Evolutionary conservation across 495 filamentous ascomycete genomes (phyloP).

Genomic region (Aspergillus panamensis): DNA sequence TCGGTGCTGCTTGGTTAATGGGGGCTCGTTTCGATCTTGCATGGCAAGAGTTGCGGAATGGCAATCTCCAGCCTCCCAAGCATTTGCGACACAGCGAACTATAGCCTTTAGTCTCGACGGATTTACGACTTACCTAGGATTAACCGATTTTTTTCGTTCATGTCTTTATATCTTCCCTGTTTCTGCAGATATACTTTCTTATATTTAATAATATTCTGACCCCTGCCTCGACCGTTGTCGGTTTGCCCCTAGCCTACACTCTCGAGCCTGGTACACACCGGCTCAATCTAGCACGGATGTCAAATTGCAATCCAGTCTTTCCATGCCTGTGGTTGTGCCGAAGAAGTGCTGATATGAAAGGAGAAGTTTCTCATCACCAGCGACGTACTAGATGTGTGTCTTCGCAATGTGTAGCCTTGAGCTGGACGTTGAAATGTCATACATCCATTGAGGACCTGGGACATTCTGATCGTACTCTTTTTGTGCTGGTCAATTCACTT

Average conservation of each 20-base stretch:
- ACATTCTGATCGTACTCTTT: slow-evolving; percentile 26
- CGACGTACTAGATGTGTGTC: slow-evolving; percentile 52
- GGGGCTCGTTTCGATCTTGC: slow-evolving; percentile 69
- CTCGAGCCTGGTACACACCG: background rate
- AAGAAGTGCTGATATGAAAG: slow-evolving; percentile 68
- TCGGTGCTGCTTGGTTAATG: slow-evolving; percentile 62
- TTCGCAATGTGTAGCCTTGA: slow-evolving; percentile 37
- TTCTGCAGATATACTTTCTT: slow-evolving; percentile 9
- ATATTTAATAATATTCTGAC: slow-evolving; percentile 33
- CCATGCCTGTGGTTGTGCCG: slow-evolving; percentile 92
- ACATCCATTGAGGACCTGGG: slow-evolving; percentile 51
- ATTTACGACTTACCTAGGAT: slow-evolving; percentile 28
- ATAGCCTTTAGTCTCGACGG: slow-evolving; percentile 29
- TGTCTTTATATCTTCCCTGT: slow-evolving; percentile 29
- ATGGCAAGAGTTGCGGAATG: slow-evolving; percentile 50
- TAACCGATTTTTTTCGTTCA: slow-evolving; percentile 18
- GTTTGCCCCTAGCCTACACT: background rate
- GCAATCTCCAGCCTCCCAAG: slow-evolving; percentile 39
- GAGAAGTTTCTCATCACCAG: slow-evolving; percentile 32
- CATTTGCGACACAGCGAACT: slow-evolving; percentile 33
- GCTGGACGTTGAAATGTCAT: slow-evolving; percentile 36
- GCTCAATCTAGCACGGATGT: slow-evolving; percentile 81
- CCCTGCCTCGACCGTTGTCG: background rate
- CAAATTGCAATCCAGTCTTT: slow-evolving; percentile 91
- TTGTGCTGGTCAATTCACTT: background rate